phyloP scores from a whole-genome alignment of 2,329 filamentous ascomycete genomes.

The Cladosporium austrohemisphaericum region DNA sequence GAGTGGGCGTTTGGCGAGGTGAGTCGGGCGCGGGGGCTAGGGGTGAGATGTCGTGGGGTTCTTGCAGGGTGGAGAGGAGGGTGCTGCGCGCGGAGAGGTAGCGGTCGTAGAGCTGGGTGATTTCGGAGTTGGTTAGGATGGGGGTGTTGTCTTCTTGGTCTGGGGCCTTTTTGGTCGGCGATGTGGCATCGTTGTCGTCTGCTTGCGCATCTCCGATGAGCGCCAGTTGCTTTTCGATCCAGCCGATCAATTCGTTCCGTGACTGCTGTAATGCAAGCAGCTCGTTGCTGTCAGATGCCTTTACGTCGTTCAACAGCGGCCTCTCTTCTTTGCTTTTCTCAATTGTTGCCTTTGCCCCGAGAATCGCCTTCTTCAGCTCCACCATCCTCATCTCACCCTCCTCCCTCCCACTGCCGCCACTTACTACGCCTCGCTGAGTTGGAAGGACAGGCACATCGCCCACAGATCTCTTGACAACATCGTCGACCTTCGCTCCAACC shows the following conservation, averaged over 20 bases:
- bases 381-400: constrained; percentile 26
- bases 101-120: constrained; percentile 27
- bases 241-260: constrained; percentile 30
- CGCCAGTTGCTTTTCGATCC: constrained; percentile 33
- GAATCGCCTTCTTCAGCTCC: constrained; percentile 31
- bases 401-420: constrained; percentile 16
- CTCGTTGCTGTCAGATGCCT: constrained; percentile 16
- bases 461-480: constrained; percentile 24
- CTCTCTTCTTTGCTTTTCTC: too few species aligned
- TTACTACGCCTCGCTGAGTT: constrained; percentile 6
- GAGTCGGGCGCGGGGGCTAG: not conserved
- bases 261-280: constrained; percentile 28
- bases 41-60: constrained; percentile 4
- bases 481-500: constrained; percentile 19
- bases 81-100: constrained; percentile 26
- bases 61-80: constrained; percentile 24
- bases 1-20: not conserved
- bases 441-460: constrained; percentile 30
- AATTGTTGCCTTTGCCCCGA: constrained; percentile 23
- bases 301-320: too few species aligned
- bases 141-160: not conserved
- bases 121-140: constrained; percentile 16
- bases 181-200: not conserved
- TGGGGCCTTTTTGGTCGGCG: not conserved
- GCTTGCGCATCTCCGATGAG: constrained; percentile 28